Evolutionary conservation across 192 early-diverging fungal genomes (phyloP).

Genomic region (Umbelopsis vinacea): DNA sequence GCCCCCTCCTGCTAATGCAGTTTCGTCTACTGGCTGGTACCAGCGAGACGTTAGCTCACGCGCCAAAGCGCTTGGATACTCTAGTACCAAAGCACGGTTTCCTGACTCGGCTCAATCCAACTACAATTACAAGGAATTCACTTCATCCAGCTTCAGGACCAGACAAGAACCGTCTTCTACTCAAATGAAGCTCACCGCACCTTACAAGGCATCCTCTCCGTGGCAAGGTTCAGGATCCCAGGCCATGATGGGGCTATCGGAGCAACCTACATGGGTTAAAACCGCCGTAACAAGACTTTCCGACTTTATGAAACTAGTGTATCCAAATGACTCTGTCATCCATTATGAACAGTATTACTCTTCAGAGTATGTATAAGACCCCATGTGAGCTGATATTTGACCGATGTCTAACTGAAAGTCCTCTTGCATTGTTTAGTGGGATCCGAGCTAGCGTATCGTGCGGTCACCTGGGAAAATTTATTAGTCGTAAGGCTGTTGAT

Average conservation of each 20-base stretch:
- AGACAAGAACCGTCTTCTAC: background rate
- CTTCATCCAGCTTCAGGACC: background rate
- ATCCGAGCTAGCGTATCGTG: conserved; percentile 1
- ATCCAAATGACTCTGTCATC: conserved; percentile 7
- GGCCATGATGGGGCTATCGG: background rate
- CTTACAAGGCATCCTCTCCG: background rate
- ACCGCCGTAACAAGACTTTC: background rate
- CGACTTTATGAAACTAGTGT: background rate
- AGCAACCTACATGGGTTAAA: background rate
- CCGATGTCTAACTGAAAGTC: too few species aligned
- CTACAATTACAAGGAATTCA: background rate
- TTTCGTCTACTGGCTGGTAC: conserved; percentile 1
- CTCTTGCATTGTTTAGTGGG: background rate
- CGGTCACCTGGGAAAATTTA: conserved; percentile 2
- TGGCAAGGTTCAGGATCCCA: conserved; percentile 6
- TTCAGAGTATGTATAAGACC: background rate
- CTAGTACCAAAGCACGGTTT: background rate
- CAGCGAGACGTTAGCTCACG: conserved; percentile 4
- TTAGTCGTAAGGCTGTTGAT: conserved; percentile 3
- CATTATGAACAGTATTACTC: background rate
- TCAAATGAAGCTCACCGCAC: background rate
- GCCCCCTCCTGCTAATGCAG: background rate
- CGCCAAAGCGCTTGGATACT: background rate
- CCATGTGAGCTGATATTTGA: background rate
- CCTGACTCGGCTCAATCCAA: background rate